Percentiles rank a stretch among this genome's conserved stretches.
phyloP scores from a whole-genome alignment of 2,329 filamentous ascomycete species.

The Sphaceloma murrayae region DNA sequence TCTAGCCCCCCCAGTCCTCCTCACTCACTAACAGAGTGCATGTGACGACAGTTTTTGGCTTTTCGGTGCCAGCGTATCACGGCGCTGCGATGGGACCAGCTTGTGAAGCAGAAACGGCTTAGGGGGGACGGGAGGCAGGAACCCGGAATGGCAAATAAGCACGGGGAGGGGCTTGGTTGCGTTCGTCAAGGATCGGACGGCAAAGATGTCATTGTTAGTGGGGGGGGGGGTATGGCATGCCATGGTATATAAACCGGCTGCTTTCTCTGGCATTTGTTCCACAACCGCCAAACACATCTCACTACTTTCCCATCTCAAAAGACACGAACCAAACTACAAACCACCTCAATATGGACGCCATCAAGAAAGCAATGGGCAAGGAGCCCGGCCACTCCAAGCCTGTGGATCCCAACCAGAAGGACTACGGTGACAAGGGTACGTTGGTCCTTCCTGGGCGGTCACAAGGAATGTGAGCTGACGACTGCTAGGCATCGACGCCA shows the following conservation, averaged over 20 bases:
- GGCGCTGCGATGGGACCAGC: background rate
- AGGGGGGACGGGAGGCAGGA: background rate
- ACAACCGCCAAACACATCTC: too few species aligned
- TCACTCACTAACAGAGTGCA: too few species aligned
- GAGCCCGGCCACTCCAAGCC: background rate
- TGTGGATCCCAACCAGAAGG: slow-evolving; percentile 19
- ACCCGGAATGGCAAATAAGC: slow-evolving; percentile 1
- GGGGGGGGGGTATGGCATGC: too few species aligned
- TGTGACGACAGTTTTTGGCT: background rate
- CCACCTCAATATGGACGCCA: slow-evolving; percentile 1
- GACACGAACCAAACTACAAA: background rate
- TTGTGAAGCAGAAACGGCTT: too few species aligned
- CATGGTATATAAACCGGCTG: too few species aligned
- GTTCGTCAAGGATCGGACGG: background rate
- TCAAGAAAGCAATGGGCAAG: slow-evolving; percentile 11
- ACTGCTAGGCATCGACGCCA: slow-evolving; percentile 19
- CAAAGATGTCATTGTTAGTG: background rate
- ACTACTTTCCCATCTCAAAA: background rate
- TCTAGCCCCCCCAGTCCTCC: too few species aligned
- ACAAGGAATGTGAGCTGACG: too few species aligned
- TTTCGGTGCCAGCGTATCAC: background rate
- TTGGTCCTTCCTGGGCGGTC: background rate
- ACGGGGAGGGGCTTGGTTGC: slow-evolving; percentile 10
- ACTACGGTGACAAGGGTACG: slow-evolving; percentile 26
- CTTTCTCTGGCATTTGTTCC: too few species aligned